A percentile compares a stretch with the other conserved stretches of the same genome.
phyloP scores from a whole-genome alignment of 2,329 filamentous ascomycete species.

The Metarhizium rileyi region DNA sequence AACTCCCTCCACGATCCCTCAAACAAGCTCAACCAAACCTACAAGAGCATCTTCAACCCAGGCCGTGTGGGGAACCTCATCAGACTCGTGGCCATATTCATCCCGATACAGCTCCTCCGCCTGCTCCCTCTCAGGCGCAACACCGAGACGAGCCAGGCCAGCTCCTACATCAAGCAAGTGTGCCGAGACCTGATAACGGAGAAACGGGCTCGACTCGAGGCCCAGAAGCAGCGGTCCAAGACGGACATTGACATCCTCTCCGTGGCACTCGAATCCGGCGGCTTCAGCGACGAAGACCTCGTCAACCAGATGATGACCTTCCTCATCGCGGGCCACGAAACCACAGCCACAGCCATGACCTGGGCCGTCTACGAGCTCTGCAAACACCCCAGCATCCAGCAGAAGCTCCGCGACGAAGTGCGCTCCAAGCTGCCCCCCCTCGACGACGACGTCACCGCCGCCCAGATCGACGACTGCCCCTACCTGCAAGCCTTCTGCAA shows the following conservation, averaged over 20 bases:
- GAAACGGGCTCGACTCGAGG: not conserved
- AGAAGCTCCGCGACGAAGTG: conserved; percentile 58
- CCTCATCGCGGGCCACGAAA: conserved; percentile 73
- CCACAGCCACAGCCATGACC: conserved; percentile 62
- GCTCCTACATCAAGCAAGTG: not conserved
- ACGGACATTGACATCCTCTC: conserved; percentile 64
- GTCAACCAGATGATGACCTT: conserved; percentile 88
- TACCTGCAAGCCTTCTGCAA: conserved; percentile 73
- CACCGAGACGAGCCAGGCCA: not conserved
- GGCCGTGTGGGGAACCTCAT: not conserved
- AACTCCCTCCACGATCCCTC: conserved; percentile 27
- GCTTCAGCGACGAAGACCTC: conserved; percentile 67
- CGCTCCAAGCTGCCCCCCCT: conserved; percentile 47
- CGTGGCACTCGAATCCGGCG: conserved; percentile 65
- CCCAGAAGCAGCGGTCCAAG: not conserved
- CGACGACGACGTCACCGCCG: conserved; percentile 26
- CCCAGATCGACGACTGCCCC: conserved; percentile 60
- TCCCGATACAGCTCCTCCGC: not conserved
- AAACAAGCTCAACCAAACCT: conserved; percentile 35
- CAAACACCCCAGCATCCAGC: conserved; percentile 55
- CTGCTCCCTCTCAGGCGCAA: not conserved
- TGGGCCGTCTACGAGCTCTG: conserved; percentile 65
- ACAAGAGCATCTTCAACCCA: conserved; percentile 12
- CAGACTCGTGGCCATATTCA: not conserved
- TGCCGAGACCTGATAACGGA: not conserved